Conservation (phyloP, 75 land plant species). For the Cryptomeria japonica region DNA sequence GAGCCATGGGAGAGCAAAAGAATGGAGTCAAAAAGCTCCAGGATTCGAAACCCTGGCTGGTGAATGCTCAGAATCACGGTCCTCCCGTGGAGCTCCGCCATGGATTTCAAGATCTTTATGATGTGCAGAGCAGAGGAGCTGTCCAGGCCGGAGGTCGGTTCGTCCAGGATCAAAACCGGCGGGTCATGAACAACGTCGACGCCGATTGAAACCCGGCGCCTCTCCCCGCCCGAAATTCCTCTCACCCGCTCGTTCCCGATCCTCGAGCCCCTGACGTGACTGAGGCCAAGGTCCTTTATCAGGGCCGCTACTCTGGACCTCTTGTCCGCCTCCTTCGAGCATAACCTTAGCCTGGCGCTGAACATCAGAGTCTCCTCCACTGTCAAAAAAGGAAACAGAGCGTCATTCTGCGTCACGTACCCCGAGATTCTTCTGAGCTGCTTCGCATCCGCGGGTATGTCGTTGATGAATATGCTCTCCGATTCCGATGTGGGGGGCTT, state of each 20-base stretch:
- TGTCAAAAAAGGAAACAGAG: conserved; percentile 81
- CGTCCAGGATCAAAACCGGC: conserved; percentile 76
- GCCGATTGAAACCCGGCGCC: conserved; percentile 90
- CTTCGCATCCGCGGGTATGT: conserved; percentile 33
- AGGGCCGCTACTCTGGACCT: conserved; percentile 43
- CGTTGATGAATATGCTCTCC: conserved; percentile 50
- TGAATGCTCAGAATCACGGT: conserved; percentile 86
- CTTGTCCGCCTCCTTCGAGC: conserved; percentile 19
- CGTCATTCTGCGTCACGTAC: conserved; percentile 79
- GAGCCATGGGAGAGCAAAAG: conserved; percentile 77
- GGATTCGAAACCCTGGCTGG: conserved; percentile 82
- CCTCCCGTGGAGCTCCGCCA: conserved; percentile 72
- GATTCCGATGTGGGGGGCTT: conserved; percentile 26
- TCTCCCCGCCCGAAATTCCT: conserved; percentile 92
- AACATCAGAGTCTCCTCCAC: conserved; percentile 83
- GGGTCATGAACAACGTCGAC: conserved; percentile 92
- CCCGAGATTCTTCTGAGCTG: conserved; percentile 66
- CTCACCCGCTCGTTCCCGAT: conserved; percentile 71
- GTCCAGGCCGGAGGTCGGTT: conserved; percentile 93
- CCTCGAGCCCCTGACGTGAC: conserved; percentile 48
- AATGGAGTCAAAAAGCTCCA: conserved; percentile 67
- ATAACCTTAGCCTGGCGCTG: conserved; percentile 63
- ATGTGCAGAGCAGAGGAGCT: conserved; percentile 82
- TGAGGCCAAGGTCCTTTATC: conserved; percentile 71
- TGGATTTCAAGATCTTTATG: conserved; percentile 63